Conservation (phyloP, 495 filamentous ascomycete species). For the Cetradonia linearis region DNA sequence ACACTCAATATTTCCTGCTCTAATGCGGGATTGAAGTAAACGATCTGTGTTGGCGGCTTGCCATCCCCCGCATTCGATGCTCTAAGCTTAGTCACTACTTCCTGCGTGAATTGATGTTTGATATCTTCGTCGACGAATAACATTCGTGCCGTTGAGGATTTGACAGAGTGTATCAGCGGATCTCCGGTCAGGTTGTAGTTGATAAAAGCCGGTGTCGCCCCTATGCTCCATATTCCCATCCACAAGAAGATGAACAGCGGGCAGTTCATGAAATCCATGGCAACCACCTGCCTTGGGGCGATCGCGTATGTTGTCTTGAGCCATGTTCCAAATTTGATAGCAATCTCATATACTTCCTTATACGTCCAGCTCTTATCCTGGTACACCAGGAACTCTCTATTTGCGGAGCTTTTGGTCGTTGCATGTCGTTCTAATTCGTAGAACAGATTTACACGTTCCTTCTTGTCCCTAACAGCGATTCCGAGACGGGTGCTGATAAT, state of each 20-base stretch:
- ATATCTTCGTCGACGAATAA: slow-evolving; percentile 68
- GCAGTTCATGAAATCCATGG: slow-evolving; percentile 81
- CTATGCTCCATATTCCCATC: slow-evolving; percentile 80
- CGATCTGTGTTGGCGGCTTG: slow-evolving; percentile 46
- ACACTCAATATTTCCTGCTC: slow-evolving; percentile 49
- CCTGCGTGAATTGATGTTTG: slow-evolving; percentile 37
- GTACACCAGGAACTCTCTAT: slow-evolving; percentile 59
- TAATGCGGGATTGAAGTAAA: slow-evolving; percentile 52
- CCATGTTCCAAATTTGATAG: slow-evolving; percentile 73
- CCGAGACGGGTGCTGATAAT: slow-evolving; percentile 36
- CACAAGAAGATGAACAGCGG: slow-evolving; percentile 74
- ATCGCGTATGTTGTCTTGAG: slow-evolving; percentile 61
- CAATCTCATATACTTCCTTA: slow-evolving; percentile 64
- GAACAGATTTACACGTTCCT: slow-evolving; percentile 62
- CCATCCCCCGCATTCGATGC: slow-evolving; percentile 37
- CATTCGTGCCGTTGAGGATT: slow-evolving; percentile 55
- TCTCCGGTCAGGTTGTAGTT: slow-evolving; percentile 82
- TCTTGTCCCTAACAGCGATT: slow-evolving; percentile 36
- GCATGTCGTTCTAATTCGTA: slow-evolving; percentile 68
- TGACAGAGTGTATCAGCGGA: slow-evolving; percentile 69
- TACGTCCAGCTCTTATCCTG: slow-evolving; percentile 70
- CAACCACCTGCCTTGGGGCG: slow-evolving; percentile 70
- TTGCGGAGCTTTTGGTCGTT: slow-evolving; percentile 42
- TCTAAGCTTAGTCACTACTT: slow-evolving; percentile 37
- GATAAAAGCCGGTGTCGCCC: slow-evolving; percentile 82